Evolutionary conservation across 257 asterid genomes (phyloP), one percentile per base, ranked within the genome.

Genomic region (Forsythia suspensa): DNA sequence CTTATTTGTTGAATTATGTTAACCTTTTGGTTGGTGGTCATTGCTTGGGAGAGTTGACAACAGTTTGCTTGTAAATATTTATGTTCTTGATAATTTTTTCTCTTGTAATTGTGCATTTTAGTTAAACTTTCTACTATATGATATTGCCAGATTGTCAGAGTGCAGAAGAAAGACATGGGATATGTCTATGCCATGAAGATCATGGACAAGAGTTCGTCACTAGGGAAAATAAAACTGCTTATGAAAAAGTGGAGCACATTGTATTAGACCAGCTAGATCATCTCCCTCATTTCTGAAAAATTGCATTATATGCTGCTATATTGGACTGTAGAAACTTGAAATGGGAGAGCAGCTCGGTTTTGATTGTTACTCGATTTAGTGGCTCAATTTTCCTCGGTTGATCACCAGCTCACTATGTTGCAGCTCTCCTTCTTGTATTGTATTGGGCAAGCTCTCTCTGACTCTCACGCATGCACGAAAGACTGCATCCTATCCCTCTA

Each of bases 261-360:
- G 99, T 94, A 37, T 91, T 96, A 73, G 99, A 96, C 86, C 99
- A 96, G 81, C 80, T 96, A 76, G 99, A 96, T 84, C 99, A 96
- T 85, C 97, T 97, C 39, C 24, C 24, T 24, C 24, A 24, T 24
- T 24, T 24, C 24, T 24, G 24, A 24, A 24, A 24, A 24, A 10
- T 43, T 43, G 15, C 15, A 3, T 43, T 8, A 12, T 43, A 43
- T 2, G 24, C 9, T 43, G 15, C 51, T 43, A 9, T 43, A 9
- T 12, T 10, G 51, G 0, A 43, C 51, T 0, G 0, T 10, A 43
- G 51, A 43, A 43, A 43, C 15, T 43, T 43, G 51, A 43, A 43
- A 43, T 43, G 59, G 20, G 59, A 18, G 55, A 15, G 59, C 20
- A 1, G 5, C 2, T 1, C n/a, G 16, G 6, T 13, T 51, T 51